Conservation (phyloP, 805 yeast species). For the Kluyveromyces wickerhamii region DNA sequence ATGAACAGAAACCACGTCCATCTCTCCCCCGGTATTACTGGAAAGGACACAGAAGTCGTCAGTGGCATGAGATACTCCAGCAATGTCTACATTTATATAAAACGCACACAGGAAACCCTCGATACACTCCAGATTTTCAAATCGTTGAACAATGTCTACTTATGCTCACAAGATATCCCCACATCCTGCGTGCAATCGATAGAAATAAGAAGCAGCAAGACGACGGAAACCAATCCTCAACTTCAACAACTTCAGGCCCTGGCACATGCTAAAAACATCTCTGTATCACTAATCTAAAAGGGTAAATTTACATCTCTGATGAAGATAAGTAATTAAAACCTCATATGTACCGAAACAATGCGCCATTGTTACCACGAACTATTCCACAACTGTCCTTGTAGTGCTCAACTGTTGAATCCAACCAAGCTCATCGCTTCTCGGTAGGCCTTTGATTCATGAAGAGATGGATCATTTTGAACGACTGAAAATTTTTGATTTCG, state of each 20-base stretch:
- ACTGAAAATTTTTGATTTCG: too few relatives aligned
- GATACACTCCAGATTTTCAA: slow-evolving; percentile 38
- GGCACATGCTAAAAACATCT: not conserved
- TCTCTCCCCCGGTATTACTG: slow-evolving; percentile 55
- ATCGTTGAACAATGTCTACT: slow-evolving; percentile 68
- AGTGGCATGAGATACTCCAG: slow-evolving; percentile 65
- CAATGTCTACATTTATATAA: slow-evolving; percentile 54
- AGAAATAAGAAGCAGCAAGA: not conserved
- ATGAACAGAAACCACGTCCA: slow-evolving; percentile 86
- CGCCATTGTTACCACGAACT: too few relatives aligned
- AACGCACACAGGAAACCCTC: slow-evolving; percentile 40
- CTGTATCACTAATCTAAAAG: not conserved
- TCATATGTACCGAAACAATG: too few relatives aligned
- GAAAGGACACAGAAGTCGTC: slow-evolving; percentile 38
- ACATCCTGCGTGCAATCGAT: slow-evolving; percentile 14
- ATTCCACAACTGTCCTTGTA: too few relatives aligned
- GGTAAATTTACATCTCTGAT: too few relatives aligned
- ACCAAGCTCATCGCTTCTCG: too few relatives aligned
- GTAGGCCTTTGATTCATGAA: too few relatives aligned
- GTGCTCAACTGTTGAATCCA: too few relatives aligned
- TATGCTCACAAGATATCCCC: slow-evolving; percentile 50
- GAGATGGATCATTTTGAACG: too few relatives aligned
- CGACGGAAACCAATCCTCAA: not conserved
- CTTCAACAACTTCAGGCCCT: not conserved
- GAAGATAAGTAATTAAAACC: too few relatives aligned